phyloP scores from a whole-genome alignment of 176 grass and related monocot species.

The Musa schizocarpa region DNA sequence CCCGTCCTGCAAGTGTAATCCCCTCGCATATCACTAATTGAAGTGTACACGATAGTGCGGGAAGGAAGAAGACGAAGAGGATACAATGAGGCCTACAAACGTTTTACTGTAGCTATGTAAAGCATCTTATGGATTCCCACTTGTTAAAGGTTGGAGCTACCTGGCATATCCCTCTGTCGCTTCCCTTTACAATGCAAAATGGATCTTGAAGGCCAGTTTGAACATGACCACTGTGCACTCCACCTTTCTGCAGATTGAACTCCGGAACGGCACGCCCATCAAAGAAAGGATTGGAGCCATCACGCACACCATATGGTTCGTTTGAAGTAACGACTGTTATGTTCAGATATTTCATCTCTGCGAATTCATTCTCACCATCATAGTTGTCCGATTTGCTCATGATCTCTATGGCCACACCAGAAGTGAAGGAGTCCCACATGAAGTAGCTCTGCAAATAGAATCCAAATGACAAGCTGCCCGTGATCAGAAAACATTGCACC shows the following conservation, averaged over 20 bases:
- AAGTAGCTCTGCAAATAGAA: slow-evolving; percentile 59
- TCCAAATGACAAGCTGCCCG: background rate
- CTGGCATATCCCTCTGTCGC: slow-evolving; percentile 69
- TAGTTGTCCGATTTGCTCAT: slow-evolving; percentile 42
- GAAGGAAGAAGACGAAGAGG: background rate
- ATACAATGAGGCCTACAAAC: background rate
- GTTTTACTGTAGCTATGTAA: background rate
- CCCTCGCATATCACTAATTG: background rate
- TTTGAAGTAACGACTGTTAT: slow-evolving; percentile 79
- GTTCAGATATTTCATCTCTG: slow-evolving; percentile 65
- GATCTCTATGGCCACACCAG: slow-evolving; percentile 59
- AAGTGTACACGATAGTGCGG: background rate
- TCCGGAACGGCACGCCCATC: slow-evolving; percentile 35
- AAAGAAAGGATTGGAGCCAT: slow-evolving; percentile 75
- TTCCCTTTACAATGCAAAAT: slow-evolving; percentile 46
- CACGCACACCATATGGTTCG: slow-evolving; percentile 47
- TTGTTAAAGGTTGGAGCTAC: slow-evolving; percentile 23
- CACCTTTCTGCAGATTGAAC: slow-evolving; percentile 49
- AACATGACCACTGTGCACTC: slow-evolving; percentile 85
- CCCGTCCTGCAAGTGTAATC: slow-evolving; percentile 42
- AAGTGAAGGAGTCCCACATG: slow-evolving; percentile 85
- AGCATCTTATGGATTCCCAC: background rate
- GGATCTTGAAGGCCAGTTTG: slow-evolving; percentile 57
- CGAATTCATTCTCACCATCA: slow-evolving; percentile 59
- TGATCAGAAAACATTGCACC: background rate